Evolutionary conservation across 176 grass and related monocot species (phyloP), one percentile per base, ranked within the genome.

Genomic region (Aechmea fasciata): DNA sequence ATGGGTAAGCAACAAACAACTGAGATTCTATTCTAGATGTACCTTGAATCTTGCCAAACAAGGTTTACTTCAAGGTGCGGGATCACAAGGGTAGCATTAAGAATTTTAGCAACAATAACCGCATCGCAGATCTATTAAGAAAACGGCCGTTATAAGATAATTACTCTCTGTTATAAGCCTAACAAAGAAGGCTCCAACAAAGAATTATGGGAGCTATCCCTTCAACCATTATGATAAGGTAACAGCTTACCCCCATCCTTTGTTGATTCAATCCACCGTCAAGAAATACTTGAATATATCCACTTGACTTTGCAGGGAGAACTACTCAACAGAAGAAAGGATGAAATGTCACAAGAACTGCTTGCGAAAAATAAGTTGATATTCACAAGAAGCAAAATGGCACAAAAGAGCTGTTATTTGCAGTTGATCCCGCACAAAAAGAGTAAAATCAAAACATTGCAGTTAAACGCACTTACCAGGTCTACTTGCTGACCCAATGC

Each of bases 11-110:
- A 47, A 13, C 50, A 11, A 76, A 47, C 50, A 66, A 66, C 12
- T 2, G 20, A 69, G 63, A 70, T 62, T 63, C 25, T 47, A 10
- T 73, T 84, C 50, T 17, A 28, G 49, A 69, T 69, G 63, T 66
- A 96, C 93, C 93, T 97, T 55, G 86, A 83, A 51, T 97, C 93
- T 81, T 87, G 85, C 89, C 93, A 97, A 64, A 97, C 93, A 76
- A 86, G 89, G 54, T 97, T 97, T 78, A 89, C 84, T 90, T 97
- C 93, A 73, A 97, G 83, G 83, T 92, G 72, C 65, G 93, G 93
- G 20, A 97, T 83, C 74, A 97, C 69, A 68, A 97, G 93, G 28
- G 86, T 92, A 52, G 89, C 93, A 78, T 97, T 97, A 73, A 97
- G 66, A 83, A 97, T 90, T 80, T 97, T 92, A 61, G 93, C 89